Percentiles rank a stretch among this genome's conserved stretches.
phyloP scores from a whole-genome alignment of 768 basidiomycete genomes.

The Floccularia luteovirens region DNA sequence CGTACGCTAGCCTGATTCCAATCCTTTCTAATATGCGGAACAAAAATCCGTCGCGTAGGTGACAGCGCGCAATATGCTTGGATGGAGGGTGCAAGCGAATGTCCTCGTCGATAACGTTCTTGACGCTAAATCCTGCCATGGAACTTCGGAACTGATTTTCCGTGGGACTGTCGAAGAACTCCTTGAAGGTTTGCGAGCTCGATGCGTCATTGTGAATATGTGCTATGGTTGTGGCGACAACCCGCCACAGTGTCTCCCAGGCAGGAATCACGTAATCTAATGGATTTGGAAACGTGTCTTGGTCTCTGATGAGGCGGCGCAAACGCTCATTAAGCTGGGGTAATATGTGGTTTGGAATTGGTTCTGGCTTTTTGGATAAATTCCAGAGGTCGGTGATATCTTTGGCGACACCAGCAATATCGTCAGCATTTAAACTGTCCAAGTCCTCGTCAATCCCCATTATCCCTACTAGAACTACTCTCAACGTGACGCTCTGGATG shows the following conservation, averaged over 20 bases:
- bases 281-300: conserved; percentile 23
- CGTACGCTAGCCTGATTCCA: not conserved
- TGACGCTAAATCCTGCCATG: conserved; percentile 17
- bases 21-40: conserved; percentile 2
- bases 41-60: conserved; percentile 3
- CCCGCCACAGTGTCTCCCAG: conserved; percentile 59
- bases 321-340: conserved; percentile 26
- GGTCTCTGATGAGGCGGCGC: conserved; percentile 30
- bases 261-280: conserved; percentile 48
- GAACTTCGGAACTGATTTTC: conserved; percentile 16
- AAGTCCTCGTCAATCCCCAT: conserved; percentile 22
- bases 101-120: conserved; percentile 31
- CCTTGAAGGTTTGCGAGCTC: conserved; percentile 20
- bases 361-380: conserved; percentile 27
- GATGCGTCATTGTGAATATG: conserved; percentile 21
- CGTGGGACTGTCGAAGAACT: conserved; percentile 24
- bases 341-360: conserved; percentile 22
- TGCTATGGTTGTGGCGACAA: conserved; percentile 38
- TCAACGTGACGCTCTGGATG: conserved; percentile 36
- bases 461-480: conserved; percentile 32
- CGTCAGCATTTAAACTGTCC: conserved; percentile 17
- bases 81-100: conserved; percentile 47
- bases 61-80: conserved; percentile 30
- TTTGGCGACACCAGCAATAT: conserved; percentile 26
- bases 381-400: conserved; percentile 41